A percentile compares a stretch with the other conserved stretches of the same genome.
Conservation (phyloP, 495 filamentous ascomycete species). For the Penicillium goetzii region DNA sequence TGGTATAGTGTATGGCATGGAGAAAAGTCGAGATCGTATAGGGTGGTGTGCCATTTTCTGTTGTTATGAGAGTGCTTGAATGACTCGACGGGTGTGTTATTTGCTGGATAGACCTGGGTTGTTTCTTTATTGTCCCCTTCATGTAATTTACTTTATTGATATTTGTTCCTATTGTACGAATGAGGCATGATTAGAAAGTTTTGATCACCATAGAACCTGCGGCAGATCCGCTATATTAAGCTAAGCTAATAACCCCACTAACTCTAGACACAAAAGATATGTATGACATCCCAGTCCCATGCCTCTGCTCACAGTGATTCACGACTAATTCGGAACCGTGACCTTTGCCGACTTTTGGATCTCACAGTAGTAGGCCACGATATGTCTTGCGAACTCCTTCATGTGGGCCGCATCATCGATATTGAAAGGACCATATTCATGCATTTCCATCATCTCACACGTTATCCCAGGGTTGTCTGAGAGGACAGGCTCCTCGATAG, state of each 20-base stretch:
- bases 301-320: background rate
- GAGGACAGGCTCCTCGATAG: background rate
- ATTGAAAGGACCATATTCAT: background rate
- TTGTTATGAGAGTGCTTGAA: background rate
- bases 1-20: background rate
- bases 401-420: background rate
- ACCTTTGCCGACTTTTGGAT: background rate
- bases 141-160: background rate
- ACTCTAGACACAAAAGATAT: no score
- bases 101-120: background rate
- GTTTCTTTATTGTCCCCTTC: background rate
- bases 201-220: background rate
- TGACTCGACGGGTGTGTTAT: background rate
- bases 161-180: no score
- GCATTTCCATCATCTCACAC: background rate
- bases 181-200: no score
- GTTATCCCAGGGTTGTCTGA: no score
- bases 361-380: background rate
- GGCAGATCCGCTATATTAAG: background rate
- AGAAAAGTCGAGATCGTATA: background rate
- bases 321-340: background rate
- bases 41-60: background rate
- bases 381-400: background rate
- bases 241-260: no score
- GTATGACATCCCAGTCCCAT: background rate